Evolutionary conservation across 352 stramenopile species (phyloP), one percentile per base, ranked within the genome.

Genomic region (Nothophytophthora sp.): DNA sequence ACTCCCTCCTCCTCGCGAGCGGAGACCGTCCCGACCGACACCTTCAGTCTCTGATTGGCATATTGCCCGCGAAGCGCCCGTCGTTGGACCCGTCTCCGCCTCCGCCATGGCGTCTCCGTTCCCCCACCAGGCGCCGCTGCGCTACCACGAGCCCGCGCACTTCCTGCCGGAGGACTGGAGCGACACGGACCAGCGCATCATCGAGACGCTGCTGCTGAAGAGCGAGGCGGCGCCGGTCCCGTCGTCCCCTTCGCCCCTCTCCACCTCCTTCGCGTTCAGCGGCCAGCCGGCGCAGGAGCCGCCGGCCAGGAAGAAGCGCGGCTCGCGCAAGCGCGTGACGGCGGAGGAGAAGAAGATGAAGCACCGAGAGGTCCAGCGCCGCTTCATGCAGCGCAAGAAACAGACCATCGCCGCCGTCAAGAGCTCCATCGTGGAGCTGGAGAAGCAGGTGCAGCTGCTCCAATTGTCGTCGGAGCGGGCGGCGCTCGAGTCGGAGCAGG

Each of bases 331-430:
- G 33, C 68, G 70, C 9, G 56, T 69, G 7, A 55, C 66, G 6
- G 33, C 64, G 1, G 66, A 80, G 29, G 66, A 73, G 48, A 71
- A 71, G 50, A 67, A 63, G 30, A 68, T 74, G 57, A 77, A 81
- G 25, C 70, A 81, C 42, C 70, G 70, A 18, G 70, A 81, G 40
- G 70, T 77, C 36, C 70, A 81, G 54, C 63, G 70, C 13, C 63
- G 67, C 32, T 81, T 81, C 42, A 81, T 81, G 66, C 55, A 73
- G 47, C 70, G 70, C 43, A 81, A 81, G 51, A 81, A 81, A 48
- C 63, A 67, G 44, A 60, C 63, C 27, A 52, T 74, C 10, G 52
- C 46, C 20, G 50, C 56, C 11, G 61, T 73, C 19, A 81, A 81
- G 60, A 44, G 59, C 39, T 61, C 55, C 1, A 69, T 68, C 28